phyloP scores from a whole-genome alignment of 441 rosid genomes.

The Erodium trifolium region DNA sequence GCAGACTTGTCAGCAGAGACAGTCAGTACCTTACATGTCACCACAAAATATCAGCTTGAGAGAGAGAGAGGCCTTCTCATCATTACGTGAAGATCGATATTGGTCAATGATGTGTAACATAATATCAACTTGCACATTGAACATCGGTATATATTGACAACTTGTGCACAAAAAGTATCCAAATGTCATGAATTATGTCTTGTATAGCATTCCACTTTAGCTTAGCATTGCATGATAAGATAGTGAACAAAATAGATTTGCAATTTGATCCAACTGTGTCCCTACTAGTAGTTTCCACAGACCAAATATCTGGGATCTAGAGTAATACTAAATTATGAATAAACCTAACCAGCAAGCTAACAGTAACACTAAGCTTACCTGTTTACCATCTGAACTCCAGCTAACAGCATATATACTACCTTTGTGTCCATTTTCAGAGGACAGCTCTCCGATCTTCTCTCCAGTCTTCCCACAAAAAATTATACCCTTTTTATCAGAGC shows the following conservation, averaged over 20 bases:
- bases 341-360: not conserved
- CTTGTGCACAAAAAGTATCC: not conserved
- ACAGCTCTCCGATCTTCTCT: conserved; percentile 67
- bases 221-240: not conserved
- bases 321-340: not conserved
- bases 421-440: conserved; percentile 71
- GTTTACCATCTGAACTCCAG: conserved; percentile 90
- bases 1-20: conserved; percentile 97
- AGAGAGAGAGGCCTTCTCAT: conserved; percentile 1
- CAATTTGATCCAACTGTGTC: not conserved
- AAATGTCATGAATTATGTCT: not conserved
- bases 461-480: conserved; percentile 80
- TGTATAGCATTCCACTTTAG: not conserved
- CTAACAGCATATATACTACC: conserved; percentile 88
- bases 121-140: not conserved
- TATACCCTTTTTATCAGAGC: conserved; percentile 87
- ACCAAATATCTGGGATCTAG: not conserved
- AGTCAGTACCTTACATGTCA: conserved; percentile 56
- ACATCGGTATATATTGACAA: not conserved
- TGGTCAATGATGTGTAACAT: not conserved
- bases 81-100: not conserved
- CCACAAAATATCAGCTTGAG: conserved; percentile 1
- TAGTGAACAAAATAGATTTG: not conserved
- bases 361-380: conserved; percentile 33
- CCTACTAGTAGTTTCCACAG: not conserved